Evolutionary conservation across 805 yeast genomes (phyloP).

Genomic region (Metschnikowia rubicola): DNA sequence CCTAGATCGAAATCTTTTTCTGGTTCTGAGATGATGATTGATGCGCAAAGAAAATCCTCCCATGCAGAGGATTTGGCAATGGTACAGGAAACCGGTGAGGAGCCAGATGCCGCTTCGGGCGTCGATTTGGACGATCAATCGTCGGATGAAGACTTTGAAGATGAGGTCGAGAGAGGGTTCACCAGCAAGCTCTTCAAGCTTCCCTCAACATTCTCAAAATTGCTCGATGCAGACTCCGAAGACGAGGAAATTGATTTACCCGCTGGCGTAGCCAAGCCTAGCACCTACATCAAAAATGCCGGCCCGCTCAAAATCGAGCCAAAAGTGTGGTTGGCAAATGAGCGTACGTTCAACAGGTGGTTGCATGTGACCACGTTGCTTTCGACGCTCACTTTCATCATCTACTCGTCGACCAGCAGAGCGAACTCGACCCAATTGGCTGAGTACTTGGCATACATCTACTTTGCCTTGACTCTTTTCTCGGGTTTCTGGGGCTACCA

Average conservation of each 20-base stretch:
- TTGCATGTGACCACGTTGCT: constrained; percentile 81
- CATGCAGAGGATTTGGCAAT: constrained; percentile 9
- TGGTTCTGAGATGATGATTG: constrained; percentile 27
- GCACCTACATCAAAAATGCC: constrained; percentile 72
- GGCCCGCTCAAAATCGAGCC: constrained; percentile 95
- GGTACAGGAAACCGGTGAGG: constrained; percentile 11
- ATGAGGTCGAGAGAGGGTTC: constrained; percentile 11
- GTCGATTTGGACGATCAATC: constrained; percentile 23
- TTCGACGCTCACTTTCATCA: constrained; percentile 78
- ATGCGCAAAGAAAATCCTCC: constrained; percentile 4
- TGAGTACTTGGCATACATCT: constrained; percentile 65
- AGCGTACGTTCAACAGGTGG: constrained; percentile 96
- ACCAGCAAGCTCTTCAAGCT: constrained; percentile 23
- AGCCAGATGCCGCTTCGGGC: constrained; percentile 14
- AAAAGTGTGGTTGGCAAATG: constrained; percentile 97
- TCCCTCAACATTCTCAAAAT: constrained; percentile 34
- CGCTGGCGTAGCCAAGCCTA: constrained; percentile 84
- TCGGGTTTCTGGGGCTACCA: constrained; percentile 87
- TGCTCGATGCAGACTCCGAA: constrained; percentile 71
- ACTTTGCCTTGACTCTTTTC: constrained; percentile 78
- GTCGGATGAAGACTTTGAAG: constrained; percentile 34
- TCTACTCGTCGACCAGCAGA: constrained; percentile 68
- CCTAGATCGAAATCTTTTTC: constrained; percentile 41
- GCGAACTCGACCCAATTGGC: constrained; percentile 68
- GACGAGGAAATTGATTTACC: constrained; percentile 82